Evolutionary conservation across 164 flowering plant species (phyloP).

Genomic region (Berberis thunbergii): DNA sequence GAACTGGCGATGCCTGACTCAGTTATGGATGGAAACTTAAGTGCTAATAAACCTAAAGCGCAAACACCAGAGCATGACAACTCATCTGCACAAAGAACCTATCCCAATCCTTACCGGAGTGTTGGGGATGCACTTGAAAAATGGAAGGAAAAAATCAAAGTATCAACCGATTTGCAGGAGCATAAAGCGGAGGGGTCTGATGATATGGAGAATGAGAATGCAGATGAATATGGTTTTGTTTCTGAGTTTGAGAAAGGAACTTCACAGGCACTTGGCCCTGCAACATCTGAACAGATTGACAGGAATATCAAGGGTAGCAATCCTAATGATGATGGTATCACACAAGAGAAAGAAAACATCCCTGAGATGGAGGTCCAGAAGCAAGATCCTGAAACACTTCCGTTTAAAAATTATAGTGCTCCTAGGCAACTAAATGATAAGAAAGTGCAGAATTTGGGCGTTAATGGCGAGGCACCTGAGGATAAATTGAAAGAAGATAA

Average conservation of each 20-base stretch:
- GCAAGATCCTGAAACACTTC: constrained; percentile 23
- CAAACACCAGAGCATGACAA: constrained; percentile 30
- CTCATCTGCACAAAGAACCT: constrained; percentile 30
- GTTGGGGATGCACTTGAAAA: constrained; percentile 80
- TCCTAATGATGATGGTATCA: constrained; percentile 18
- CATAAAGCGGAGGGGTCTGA: constrained; percentile 22
- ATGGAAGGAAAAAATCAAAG: constrained; percentile 84
- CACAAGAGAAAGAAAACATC: constrained; percentile 16
- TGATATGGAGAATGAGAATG: constrained; percentile 45
- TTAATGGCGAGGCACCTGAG: constrained; percentile 11
- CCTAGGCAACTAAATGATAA: constrained; percentile 26
- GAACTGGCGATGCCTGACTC: constrained; percentile 37
- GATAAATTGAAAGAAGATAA: constrained; percentile 21
- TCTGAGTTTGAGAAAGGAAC: constrained; percentile 63
- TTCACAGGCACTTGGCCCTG: constrained; percentile 80
- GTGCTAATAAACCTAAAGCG: constrained; percentile 28
- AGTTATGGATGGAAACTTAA: constrained; percentile 27
- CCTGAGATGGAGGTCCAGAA: constrained; percentile 33
- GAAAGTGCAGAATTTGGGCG: constrained; percentile 10
- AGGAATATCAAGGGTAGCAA: constrained; percentile 25
- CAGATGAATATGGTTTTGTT: constrained; percentile 70
- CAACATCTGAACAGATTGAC: constrained; percentile 71
- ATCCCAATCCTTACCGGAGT: constrained; percentile 68
- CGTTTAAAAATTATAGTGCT: constrained; percentile 16
- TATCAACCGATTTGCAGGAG: constrained; percentile 48